Base-by-base conservation (phyloP, 225 moss, liverwort and hornwort species). In the Antitrichia curtipendula region DNA sequence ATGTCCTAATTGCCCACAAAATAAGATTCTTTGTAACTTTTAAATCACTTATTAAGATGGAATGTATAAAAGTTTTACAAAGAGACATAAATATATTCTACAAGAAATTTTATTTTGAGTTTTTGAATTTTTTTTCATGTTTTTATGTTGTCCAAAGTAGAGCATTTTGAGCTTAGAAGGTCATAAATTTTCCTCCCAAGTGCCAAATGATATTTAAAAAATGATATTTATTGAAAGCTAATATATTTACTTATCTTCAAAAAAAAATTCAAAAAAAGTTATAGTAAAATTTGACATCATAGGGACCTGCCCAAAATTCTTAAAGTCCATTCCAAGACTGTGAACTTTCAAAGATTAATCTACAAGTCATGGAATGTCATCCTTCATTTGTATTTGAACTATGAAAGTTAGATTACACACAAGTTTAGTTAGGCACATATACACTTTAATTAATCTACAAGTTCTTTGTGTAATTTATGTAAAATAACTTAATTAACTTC, bases 351-450 rank as follows among this genome's bases (percentile, higher is more conserved):
- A 2, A 1, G 36, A 34, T 23, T 75, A 14, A 53, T 76, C 24
- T 53, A 36, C 6, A 53, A 53, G 23, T 36, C 14, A 76, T 53
- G 3, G 21, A 36, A 75, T 34, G 13, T 52, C 22, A 34, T 50
- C 20, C 8, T 34, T 75, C 6, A 53, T 75, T 75, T 36, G 5
- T 22, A 34, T 8, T 23, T 36, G 21, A 23, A 75, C 1, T 18
- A 47, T 47, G 6, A 75, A 75, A 5, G 8, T 34, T 75, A 75
- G 5, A 75, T 19, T 50, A 13, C 3, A 32, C 0, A 0, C 20
- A 50, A 34, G 5, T 52, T 75, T 1, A 22, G 1, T 5, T 1
- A 47, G 0, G 2, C 12, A 34, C 0, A 0, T 7, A 49, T 49
- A 29, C 1, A 74, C 4, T 74, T 50, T 32, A 32, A 2, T 32